Evolutionary conservation across 768 basidiomycete species (phyloP).

Genomic region (Psilocybe subaeruginosa): DNA sequence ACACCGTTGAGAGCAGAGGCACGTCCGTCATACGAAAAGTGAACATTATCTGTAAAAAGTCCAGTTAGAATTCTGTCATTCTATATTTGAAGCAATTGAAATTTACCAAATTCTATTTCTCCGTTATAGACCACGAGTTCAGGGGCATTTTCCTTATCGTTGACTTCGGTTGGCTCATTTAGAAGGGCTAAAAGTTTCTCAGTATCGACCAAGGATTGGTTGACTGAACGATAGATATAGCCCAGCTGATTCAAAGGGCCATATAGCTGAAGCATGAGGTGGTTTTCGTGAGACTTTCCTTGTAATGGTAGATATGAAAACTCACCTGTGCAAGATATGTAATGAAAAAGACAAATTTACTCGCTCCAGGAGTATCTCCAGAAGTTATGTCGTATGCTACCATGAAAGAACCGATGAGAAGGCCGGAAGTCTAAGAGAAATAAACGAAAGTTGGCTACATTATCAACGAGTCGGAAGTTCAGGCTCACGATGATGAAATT

Average conservation of each 20-base stretch:
- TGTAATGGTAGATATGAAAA: not conserved
- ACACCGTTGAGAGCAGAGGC: constrained; percentile 73
- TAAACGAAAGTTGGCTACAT: not conserved
- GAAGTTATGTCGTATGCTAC: constrained; percentile 71
- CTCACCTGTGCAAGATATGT: constrained; percentile 78
- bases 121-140: constrained; percentile 74
- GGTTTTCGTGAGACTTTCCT: not conserved
- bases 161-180: constrained; percentile 81
- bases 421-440: constrained; percentile 61
- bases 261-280: constrained; percentile 53
- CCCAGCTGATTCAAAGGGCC: constrained; percentile 78
- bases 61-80: constrained; percentile 5
- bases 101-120: constrained; percentile 85
- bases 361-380: constrained; percentile 46
- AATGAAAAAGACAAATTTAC: constrained; percentile 79
- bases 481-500: constrained; percentile 77
- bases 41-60: constrained; percentile 67
- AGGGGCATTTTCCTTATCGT: constrained; percentile 75
- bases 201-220: constrained; percentile 79
- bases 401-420: constrained; percentile 81
- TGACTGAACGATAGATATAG: constrained; percentile 76
- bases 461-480: constrained; percentile 4
- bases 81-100: not conserved
- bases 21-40: constrained; percentile 82
- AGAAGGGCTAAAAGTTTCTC: constrained; percentile 84